Base-by-base conservation (phyloP, 257 asterid genomes). In the Solanum pinnatisectum region DNA sequence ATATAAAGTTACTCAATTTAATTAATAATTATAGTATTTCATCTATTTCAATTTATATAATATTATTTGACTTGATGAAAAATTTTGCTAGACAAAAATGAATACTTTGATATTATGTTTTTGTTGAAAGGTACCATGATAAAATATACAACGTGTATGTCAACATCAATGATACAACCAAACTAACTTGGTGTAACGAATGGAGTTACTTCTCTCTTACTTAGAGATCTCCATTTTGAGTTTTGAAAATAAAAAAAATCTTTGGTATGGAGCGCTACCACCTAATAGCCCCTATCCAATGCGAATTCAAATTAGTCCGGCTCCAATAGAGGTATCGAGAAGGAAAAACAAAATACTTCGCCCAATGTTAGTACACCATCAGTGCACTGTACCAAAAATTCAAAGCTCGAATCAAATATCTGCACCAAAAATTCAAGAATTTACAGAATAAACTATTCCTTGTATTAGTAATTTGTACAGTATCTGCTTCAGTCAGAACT, bases 241-340 rank as follows among this genome's bases (percentile, higher is more conserved):
- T 0, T 59, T 0, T 0, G 12, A 20, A 8, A 20, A 56, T 7
- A 3, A 16, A 52, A 52, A 52, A 52, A 18, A 6, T 8, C 10
- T 20, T 52, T 5, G 49, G 1, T 16, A 49, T 23, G 23, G 1
- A 59, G 13, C 27, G 5, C 27, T 60, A 22, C 27, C 68, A 22
- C 12, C 3, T 7, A 60, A 10, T 60, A 6, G 13, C 2, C 13
- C 67, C 13, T 22, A 60, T 60, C 0, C 25, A 60, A 10, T 5
- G 12, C 0, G 1, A 60, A 60, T 4, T 22, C 6, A n/a, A 60
- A 23, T 60, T n/a, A 23, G 1, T 23, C 15, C 0, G 0, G 1
- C 14, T 63, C 14, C 3, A 63, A 23, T 2, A 23, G 3, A 22
- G 30, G 3, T 22, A 59, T 1, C 68, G 30, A 60, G 14, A 60